Evolutionary conservation across 2,329 filamentous ascomycete genomes (phyloP), one percentile per base, ranked within the genome.

Genomic region (Metarhizium robertsii): DNA sequence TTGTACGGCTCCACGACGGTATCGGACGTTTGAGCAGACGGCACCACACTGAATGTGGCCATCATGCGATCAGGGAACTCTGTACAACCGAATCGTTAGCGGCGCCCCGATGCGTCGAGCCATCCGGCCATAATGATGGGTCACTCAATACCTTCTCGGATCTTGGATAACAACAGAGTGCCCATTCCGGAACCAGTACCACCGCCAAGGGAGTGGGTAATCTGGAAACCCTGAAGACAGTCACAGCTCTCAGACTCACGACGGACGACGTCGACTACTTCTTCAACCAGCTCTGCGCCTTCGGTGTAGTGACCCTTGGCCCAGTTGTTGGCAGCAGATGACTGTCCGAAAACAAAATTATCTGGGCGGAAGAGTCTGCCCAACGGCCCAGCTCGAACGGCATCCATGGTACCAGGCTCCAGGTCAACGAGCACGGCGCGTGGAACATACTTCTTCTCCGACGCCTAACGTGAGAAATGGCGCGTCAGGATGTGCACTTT

Each of bases 21-120:
- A 75, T 99, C 94, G 59, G 94, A 97, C 69, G 97, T 92, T 87
- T 97, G 97, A 73, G 94, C 92, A 51, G 92, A 97, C 69, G 92
- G 94, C 60, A 97, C 87, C 69, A 97, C 92, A 68, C 92, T 97
- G 85, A 96, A 97, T 63, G 92, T 97, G 65, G 94, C 92, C 92
- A 97, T 97, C 92, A 97, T 97, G 71, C 92, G 90, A 82, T 97
- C 94, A 71, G 92, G 92, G 82, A 97, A 97, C 80, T 97, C 92
- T 58, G 38, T 16, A 51, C 6, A 51, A 16, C n/a, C 6, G 16
- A 50, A 48, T 40, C 18, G 25, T n/a, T 18, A 32, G 25, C 14
- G 38, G 18, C 16, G 18, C 25, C 45, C 40, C 38, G 2, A 18
- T 34, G 32, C 38, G 20, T 10, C 16, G n/a, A 18, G n/a, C 42